Conservation (phyloP, 768 basidiomycete species). For the Psilocybe sp. region DNA sequence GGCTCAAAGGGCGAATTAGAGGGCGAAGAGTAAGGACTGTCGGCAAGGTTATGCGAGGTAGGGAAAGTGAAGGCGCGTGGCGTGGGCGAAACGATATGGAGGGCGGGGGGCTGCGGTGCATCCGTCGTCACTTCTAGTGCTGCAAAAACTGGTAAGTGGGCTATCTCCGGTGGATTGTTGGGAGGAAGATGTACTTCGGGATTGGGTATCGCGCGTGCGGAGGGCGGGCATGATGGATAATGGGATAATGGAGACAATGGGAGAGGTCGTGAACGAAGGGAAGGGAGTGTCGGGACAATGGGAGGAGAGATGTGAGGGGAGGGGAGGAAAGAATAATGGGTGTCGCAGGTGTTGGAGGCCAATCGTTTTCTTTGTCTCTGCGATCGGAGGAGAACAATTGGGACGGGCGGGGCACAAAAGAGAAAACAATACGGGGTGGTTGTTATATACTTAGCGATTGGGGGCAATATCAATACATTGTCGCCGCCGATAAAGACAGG, state of each 20-base stretch:
- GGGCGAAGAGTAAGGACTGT: constrained; percentile 70
- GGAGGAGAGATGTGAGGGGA: constrained; percentile 23
- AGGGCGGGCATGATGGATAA: constrained; percentile 68
- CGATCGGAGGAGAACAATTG: constrained; percentile 59
- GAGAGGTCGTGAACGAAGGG: constrained; percentile 2
- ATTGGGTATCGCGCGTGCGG: constrained; percentile 74
- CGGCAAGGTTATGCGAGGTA: constrained; percentile 52
- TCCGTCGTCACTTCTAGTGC: constrained; percentile 78
- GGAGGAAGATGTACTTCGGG: constrained; percentile 36
- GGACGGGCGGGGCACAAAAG: constrained; percentile 57
- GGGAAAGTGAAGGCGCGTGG: constrained; percentile 75
- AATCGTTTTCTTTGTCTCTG: constrained; percentile 50
- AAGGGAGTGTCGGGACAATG: constrained; percentile 20
- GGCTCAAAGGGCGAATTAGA: constrained; percentile 73
- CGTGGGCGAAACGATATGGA: constrained; percentile 66
- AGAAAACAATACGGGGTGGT: constrained; percentile 52
- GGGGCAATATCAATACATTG: too few species aligned
- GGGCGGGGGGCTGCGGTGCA: constrained; percentile 49
- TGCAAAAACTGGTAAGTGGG: constrained; percentile 24
- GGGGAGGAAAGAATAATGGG: constrained; percentile 43
- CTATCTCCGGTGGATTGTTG: constrained; percentile 1
- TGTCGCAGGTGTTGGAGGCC: constrained; percentile 39
- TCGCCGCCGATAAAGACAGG: too few species aligned
- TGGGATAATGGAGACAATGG: constrained; percentile 23
- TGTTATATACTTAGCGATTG: constrained; percentile 45